These are phyloP conservation scores for Geotrichum reessii DNA, from an alignment of 1,139 yeast genomes.

Conservation along the genomic window DNA sequence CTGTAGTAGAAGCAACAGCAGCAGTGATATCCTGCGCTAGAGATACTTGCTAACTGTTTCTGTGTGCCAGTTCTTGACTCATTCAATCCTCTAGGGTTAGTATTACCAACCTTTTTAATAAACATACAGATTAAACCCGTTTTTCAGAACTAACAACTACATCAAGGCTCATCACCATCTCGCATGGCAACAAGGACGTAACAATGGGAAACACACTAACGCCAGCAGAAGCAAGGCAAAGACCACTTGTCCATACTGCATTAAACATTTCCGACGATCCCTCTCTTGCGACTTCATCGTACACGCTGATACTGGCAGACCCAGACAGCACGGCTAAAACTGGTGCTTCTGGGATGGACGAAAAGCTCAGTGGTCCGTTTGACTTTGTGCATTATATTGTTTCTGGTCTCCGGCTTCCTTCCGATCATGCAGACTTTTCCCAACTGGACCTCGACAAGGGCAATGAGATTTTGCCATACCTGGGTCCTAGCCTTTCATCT, in stretches of 20 bases:
- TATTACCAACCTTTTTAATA: not conserved
- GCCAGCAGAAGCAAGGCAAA: constrained; percentile 57
- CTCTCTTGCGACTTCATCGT: constrained; percentile 43
- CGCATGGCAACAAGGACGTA: constrained; percentile 55
- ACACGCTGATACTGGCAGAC: constrained; percentile 75
- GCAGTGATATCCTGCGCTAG: not conserved
- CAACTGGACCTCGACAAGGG: constrained; percentile 32
- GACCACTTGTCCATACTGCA: constrained; percentile 64
- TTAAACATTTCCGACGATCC: constrained; percentile 40
- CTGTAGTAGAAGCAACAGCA: not conserved
- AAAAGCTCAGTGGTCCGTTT: constrained; percentile 56
- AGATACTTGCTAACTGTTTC: not conserved
- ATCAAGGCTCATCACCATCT: constrained; percentile 39
- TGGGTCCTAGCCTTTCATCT: constrained; percentile 82
- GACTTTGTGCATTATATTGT: constrained; percentile 77
- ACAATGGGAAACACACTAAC: constrained; percentile 72
- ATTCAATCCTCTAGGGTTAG: constrained; percentile 33
- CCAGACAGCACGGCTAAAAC: constrained; percentile 48
- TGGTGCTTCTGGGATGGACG: not conserved
- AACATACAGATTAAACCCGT: not conserved
- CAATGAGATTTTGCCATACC: constrained; percentile 43
- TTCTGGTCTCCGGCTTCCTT: constrained; percentile 52
- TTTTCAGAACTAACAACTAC: not conserved
- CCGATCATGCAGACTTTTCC: constrained; percentile 34
- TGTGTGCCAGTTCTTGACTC: constrained; percentile 30